Evolutionary conservation across 352 stramenopile species (phyloP), one percentile per base, ranked within the genome.

Genomic region (Pilasporangium apinafurcum): DNA sequence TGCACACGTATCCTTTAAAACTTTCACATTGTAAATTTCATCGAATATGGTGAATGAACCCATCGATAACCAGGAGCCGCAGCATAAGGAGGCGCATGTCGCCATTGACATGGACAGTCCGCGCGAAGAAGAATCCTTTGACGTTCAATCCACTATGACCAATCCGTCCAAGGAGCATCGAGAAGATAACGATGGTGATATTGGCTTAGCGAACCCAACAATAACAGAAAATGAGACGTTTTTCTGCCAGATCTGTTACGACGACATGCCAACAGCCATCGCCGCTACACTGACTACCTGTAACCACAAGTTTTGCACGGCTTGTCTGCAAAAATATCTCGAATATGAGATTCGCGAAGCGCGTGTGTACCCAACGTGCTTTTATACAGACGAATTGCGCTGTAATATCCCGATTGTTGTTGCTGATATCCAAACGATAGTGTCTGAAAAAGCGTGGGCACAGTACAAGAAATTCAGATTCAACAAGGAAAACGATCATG

Each of bases 381-480:
- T 90, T 40, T 46, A 65, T 18, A 56, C 62, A 12, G 44, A 56
- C 21, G 51, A 63, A 2, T 51, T 59, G 16, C 53, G 61, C n/a
- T 85, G 76, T 28, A 55, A 61, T 8, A 50, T 43, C 4, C 50
- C 63, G 4, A 73, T 91, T 27, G 24, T 51, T 3, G 39, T 59
- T 10, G 50, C 62, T 9, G 78, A 86, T 25, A 78, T 86, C 21
- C 53, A 49, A 16, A 43, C 51, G 8, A 42, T 78, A 16, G 55
- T 88, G n/a, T 69, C 65, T 1, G 41, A 68, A 1, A 48, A 68
- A 3, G 44, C 76, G 0, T 92, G 71, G 68, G 62, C 53, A 12
- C 91, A 91, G 65, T 94, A 89, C 42, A 49, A 64, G 50, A 86
- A 74, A 44, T 86, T 96, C 45, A 80, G 85, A 29, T 95, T 95